phyloP scores from a whole-genome alignment of 2,329 filamentous ascomycete genomes.

The Bipolaris sorokiniana region DNA sequence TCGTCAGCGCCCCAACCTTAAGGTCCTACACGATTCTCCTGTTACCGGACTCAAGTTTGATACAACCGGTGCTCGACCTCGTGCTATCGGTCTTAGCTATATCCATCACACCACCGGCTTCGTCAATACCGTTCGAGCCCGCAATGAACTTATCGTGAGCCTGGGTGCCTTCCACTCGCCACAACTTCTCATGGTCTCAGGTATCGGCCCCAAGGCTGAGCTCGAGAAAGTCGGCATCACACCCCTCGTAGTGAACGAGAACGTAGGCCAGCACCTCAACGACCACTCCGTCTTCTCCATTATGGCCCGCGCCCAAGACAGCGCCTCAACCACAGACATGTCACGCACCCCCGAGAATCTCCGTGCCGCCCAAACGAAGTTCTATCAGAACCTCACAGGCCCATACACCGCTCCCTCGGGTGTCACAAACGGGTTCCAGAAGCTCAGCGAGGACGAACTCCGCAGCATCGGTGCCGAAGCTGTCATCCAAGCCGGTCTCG shows the following conservation, averaged over 20 bases:
- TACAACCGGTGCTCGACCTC: constrained; percentile 11
- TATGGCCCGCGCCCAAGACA: constrained; percentile 32
- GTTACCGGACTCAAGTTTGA: constrained; percentile 36
- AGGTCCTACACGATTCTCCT: constrained; percentile 35
- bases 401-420: constrained; percentile 42
- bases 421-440: constrained; percentile 42
- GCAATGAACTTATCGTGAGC: constrained; percentile 36
- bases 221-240: constrained; percentile 32
- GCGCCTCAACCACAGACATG: constrained; percentile 33
- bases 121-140: constrained; percentile 36
- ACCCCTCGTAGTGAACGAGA: constrained; percentile 37
- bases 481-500: constrained; percentile 23
- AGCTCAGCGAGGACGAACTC: constrained; percentile 22
- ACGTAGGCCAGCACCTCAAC: constrained; percentile 37
- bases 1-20: constrained; percentile 35
- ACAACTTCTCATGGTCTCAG: constrained; percentile 50
- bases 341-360: constrained; percentile 30
- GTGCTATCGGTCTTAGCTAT: constrained; percentile 37
- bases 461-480: constrained; percentile 28
- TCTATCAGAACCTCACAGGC: constrained; percentile 36
- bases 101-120: constrained; percentile 34
- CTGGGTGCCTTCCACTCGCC: constrained; percentile 47
- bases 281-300: constrained; percentile 37
- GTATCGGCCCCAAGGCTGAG: constrained; percentile 41
- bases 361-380: constrained; percentile 33